Evolutionary conservation across 2,329 filamentous ascomycete species (phyloP), one percentile per base, ranked within the genome.

Genomic region (Trichoderma sp.): DNA sequence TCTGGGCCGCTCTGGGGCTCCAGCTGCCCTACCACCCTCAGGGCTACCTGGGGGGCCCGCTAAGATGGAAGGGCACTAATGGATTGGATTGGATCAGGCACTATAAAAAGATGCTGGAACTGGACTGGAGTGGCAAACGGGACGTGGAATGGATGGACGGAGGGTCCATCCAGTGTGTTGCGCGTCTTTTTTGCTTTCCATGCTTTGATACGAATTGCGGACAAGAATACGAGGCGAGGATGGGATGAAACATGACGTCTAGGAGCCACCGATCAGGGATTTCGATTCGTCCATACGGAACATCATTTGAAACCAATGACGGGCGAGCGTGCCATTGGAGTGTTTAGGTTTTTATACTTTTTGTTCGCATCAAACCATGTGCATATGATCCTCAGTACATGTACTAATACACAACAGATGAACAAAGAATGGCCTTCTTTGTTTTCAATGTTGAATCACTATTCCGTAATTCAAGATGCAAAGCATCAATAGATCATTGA

Each of bases 181-280:
- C 45, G 41, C 65, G 65, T 53, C 27, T 53, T 53, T n/a, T 53
- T 53, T 21, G 45, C 45, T 53, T 53, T 6, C 16, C 16, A 16
- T 31, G 65, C 11, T 11, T 12, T 18, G 41, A 53, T 73, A 73
- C 71, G 71, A 73, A n/a, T 73, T 29, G 60, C 38, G 60, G 60
- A 73, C 50, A 65, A 73, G 60, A 73, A 73, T 73, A 73, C 71
- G 71, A 73, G 71, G n/a, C n/a, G n/a, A n/a, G n/a, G n/a, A n/a
- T n/a, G n/a, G 12, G 12, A 8, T 35, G 50, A 56, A 56, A 56
- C 50, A 35, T 38, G 62, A 38, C 33, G 62, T 64, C 62, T 64
- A 11, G 50, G 41, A 6, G 50, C 21, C 21, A 6, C 50, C 6
- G 21, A 24, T 14, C 50, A 56, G 50, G 50, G 50, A 56, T 56